Conservation (phyloP, 2,329 filamentous ascomycete species). For the Penicillium sp. region DNA sequence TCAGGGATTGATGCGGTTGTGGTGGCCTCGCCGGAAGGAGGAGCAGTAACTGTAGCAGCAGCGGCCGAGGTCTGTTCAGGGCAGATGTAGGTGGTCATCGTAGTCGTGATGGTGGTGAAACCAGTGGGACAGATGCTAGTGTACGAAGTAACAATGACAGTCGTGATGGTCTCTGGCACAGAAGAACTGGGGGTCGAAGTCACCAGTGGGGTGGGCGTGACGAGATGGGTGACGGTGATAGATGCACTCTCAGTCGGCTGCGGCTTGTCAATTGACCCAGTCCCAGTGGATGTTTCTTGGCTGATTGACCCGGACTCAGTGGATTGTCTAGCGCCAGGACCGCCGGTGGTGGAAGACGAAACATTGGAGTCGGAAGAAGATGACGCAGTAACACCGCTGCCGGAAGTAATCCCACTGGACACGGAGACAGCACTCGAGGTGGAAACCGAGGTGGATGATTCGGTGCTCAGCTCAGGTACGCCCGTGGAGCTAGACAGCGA, state of each 20-base stretch:
- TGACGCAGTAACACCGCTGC: conserved; percentile 2
- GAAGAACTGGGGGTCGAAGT: conserved; percentile 18
- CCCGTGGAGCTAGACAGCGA: conserved; percentile 3
- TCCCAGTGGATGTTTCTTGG: conserved; percentile 1
- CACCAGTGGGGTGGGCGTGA: conserved; percentile 11
- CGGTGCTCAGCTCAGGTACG: conserved; percentile 6
- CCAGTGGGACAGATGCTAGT: conserved; percentile 44
- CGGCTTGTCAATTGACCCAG: neutral
- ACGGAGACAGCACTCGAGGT: neutral
- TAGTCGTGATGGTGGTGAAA: conserved; percentile 42
- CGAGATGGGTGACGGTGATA: conserved; percentile 8
- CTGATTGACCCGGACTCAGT: neutral
- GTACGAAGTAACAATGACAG: conserved; percentile 42
- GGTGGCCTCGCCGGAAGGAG: conserved; percentile 16
- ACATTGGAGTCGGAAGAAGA: no score
- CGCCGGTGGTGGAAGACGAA: neutral
- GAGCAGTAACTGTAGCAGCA: conserved; percentile 23
- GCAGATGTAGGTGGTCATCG: conserved; percentile 40
- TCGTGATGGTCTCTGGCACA: conserved; percentile 31
- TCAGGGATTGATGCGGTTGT: conserved; percentile 29
- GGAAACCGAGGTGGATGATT: conserved; percentile 2
- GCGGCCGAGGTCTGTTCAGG: conserved; percentile 34
- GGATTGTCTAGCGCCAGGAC: no score
- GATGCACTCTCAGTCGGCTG: conserved; percentile 11
- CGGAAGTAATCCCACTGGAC: conserved; percentile 2